Evolutionary conservation across 805 yeast genomes (phyloP).

Genomic region (Suhomyces pyralidae): DNA sequence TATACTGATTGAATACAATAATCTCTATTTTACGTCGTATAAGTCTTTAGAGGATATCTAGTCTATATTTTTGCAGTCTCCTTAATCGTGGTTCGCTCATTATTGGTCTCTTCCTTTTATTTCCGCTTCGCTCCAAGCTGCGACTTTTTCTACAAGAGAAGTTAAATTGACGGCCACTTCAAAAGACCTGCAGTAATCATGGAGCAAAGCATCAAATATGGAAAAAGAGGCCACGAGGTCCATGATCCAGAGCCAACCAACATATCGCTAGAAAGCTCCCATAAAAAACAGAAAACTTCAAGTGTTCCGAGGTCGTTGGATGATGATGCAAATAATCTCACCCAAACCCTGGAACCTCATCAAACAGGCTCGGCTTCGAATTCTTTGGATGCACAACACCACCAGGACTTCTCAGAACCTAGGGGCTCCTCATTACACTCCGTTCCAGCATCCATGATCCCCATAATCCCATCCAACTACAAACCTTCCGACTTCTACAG

Average conservation of each 20-base stretch:
- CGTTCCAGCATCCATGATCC: conserved; percentile 35
- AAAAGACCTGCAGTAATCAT: not conserved
- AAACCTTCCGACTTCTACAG: conserved; percentile 32
- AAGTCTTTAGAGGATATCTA: not conserved
- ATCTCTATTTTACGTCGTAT: not conserved
- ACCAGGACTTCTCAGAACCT: not conserved
- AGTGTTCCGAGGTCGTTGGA: conserved; percentile 2
- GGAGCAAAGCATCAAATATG: conserved; percentile 1
- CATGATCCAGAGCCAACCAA: conserved; percentile 14
- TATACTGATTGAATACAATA: too few relatives aligned
- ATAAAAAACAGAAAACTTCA: conserved; percentile 1
- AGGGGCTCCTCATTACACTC: conserved; percentile 20
- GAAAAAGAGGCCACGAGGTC: conserved; percentile 13
- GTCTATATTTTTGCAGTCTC: not conserved
- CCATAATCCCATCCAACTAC: conserved; percentile 34
- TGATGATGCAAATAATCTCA: conserved; percentile 1
- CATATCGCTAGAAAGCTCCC: conserved; percentile 9
- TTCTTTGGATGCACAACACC: not conserved
- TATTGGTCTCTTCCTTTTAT: not conserved
- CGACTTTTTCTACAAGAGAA: not conserved
- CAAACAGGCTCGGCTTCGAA: not conserved
- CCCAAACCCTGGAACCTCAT: not conserved
- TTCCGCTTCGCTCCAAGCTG: not conserved
- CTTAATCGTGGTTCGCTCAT: not conserved
- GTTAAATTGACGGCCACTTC: not conserved